These are phyloP conservation scores for Carex myosuroides DNA, from an alignment of 176 grass and related monocot genomes.

Conservation along the genomic window DNA sequence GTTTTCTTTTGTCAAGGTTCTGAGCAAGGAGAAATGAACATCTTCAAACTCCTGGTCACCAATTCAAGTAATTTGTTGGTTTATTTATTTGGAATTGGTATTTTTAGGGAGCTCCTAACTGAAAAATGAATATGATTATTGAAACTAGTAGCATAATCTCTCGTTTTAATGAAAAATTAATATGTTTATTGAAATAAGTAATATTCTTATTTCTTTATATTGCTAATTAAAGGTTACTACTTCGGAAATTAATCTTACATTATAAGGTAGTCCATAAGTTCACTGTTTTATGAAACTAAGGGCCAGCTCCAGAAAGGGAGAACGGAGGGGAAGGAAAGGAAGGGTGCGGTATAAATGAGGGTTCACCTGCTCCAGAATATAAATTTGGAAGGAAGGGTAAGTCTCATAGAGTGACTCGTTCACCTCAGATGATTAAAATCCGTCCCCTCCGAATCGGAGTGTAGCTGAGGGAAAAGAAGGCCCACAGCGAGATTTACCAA, in stretches of 20 bases:
- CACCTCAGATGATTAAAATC: too few species aligned
- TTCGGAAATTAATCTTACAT: not conserved
- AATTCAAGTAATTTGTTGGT: slow-evolving; percentile 59
- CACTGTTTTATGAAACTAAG: not conserved
- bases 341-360: too few species aligned
- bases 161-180: not conserved
- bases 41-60: slow-evolving; percentile 92
- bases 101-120: not conserved
- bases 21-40: slow-evolving; percentile 45
- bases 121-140: not conserved
- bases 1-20: slow-evolving; percentile 34
- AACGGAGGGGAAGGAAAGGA: too few species aligned
- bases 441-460: too few species aligned
- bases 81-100: slow-evolving; percentile 1
- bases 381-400: too few species aligned
- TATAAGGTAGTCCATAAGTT: not conserved
- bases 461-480: too few species aligned
- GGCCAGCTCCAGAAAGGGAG: too few species aligned
- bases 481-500: too few species aligned
- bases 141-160: too few species aligned
- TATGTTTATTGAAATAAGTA: not conserved
- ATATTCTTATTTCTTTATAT: not conserved
- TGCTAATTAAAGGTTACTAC: not conserved
- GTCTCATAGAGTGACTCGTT: too few species aligned
- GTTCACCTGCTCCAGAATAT: too few species aligned